These are phyloP conservation scores for Hippophae tibetana DNA, from an alignment of 306 rosid genomes.

Conservation along the genomic window DNA sequence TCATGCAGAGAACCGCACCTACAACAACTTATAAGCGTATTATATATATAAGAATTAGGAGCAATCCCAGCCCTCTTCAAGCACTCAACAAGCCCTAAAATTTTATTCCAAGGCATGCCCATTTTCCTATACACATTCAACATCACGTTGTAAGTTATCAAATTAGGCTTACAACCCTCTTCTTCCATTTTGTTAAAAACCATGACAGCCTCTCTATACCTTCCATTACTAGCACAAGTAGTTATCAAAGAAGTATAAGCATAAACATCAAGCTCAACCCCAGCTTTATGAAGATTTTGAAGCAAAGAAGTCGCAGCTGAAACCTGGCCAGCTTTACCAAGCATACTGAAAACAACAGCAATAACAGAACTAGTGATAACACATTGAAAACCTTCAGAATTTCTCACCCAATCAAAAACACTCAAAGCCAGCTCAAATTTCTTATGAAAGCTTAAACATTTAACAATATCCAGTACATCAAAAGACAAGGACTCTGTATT, in stretches of 20 bases:
- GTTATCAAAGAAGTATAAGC: too few species aligned
- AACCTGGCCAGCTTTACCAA: conserved; percentile 64
- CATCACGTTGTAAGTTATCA: conserved; percentile 66
- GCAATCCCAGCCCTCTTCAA: too few species aligned
- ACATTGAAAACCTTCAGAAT: conserved; percentile 11
- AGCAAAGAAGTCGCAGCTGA: conserved; percentile 5
- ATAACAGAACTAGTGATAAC: conserved; percentile 39
- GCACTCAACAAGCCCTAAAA: too few species aligned
- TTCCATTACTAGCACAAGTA: too few species aligned
- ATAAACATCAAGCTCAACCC: too few species aligned
- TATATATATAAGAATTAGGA: too few species aligned
- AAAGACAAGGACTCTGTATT: conserved; percentile 17
- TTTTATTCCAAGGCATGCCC: too few species aligned
- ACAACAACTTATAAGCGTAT: too few species aligned
- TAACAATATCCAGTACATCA: conserved; percentile 54
- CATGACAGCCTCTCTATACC: conserved; percentile 52
- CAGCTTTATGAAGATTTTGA: too few species aligned
- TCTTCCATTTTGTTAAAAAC: conserved; percentile 61
- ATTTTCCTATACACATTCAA: conserved; percentile 71
- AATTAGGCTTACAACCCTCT: conserved; percentile 63
- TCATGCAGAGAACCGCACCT: too few species aligned
- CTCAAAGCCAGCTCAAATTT: conserved; percentile 45
- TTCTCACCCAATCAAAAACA: conserved; percentile 28
- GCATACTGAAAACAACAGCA: conserved; percentile 56
- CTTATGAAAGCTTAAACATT: conserved; percentile 49